Percentiles rank a stretch among this genome's conserved stretches.
Evolutionary conservation across 2,329 filamentous ascomycete genomes (phyloP).

Genomic region (Fusarium burgessii): DNA sequence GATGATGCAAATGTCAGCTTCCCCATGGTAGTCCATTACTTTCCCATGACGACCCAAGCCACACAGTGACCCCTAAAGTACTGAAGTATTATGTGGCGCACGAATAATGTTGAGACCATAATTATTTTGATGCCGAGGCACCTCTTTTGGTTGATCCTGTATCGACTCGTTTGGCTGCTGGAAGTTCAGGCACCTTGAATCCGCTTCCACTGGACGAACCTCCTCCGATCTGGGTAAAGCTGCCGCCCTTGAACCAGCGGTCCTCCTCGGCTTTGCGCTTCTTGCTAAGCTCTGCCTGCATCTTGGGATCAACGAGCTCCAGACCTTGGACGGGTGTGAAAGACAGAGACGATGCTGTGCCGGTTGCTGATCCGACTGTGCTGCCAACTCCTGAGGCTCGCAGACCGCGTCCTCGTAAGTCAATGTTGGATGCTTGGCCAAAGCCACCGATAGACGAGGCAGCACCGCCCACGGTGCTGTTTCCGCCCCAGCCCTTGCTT

Average conservation of each 20-base stretch:
- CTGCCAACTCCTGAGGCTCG: slow-evolving; percentile 85
- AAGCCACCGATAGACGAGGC: slow-evolving; percentile 88
- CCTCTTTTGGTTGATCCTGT: slow-evolving; percentile 54
- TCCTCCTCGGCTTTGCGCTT: slow-evolving; percentile 96
- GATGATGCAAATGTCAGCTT: slow-evolving; percentile 37
- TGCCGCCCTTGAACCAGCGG: slow-evolving; percentile 96
- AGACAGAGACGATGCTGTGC: slow-evolving; percentile 87
- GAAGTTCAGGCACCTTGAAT: slow-evolving; percentile 86
- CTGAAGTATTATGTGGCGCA: neutral
- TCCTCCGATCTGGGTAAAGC: slow-evolving; percentile 87
- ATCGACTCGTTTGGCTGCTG: slow-evolving; percentile 76
- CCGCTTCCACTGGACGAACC: slow-evolving; percentile 64
- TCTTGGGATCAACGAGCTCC: slow-evolving; percentile 94
- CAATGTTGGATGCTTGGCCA: slow-evolving; percentile 74
- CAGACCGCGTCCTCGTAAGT: slow-evolving; percentile 81
- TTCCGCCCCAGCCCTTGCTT: slow-evolving; percentile 92
- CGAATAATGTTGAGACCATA: neutral
- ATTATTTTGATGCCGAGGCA: slow-evolving; percentile 46
- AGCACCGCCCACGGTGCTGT: slow-evolving; percentile 72
- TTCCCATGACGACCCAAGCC: slow-evolving; percentile 29
- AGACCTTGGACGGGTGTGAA: slow-evolving; percentile 96
- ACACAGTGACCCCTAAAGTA: neutral
- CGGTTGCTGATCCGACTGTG: slow-evolving; percentile 69
- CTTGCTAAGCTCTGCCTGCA: slow-evolving; percentile 85
- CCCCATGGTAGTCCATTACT: slow-evolving; percentile 25